These are phyloP conservation scores for Scutellaria minor DNA, from an alignment of 257 asterid species.

Conservation along the genomic window DNA sequence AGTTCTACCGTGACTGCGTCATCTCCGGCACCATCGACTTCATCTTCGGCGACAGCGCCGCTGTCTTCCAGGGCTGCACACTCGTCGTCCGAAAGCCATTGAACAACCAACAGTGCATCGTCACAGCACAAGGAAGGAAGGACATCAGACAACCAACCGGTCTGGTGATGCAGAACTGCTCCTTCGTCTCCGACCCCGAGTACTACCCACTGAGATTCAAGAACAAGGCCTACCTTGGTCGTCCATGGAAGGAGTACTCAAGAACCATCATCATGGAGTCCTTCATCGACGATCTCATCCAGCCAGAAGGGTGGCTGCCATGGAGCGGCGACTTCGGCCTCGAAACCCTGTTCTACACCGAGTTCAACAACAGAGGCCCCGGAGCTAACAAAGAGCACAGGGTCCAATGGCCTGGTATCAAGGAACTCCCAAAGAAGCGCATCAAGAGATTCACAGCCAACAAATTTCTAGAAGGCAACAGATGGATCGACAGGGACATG, in stretches of 20 bases:
- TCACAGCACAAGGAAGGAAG: conserved; percentile 86
- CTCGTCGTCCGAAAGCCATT: conserved; percentile 66
- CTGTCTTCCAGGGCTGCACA: conserved; percentile 77
- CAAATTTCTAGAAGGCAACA: conserved; percentile 49
- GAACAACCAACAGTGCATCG: conserved; percentile 64
- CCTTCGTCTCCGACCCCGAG: conserved; percentile 56
- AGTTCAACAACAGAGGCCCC: conserved; percentile 76
- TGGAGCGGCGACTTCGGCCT: conserved; percentile 63
- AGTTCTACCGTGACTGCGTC: conserved; percentile 65
- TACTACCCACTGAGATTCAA: conserved; percentile 42
- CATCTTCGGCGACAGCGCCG: conserved; percentile 79
- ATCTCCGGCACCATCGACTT: conserved; percentile 90
- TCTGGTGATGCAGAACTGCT: conserved; percentile 70
- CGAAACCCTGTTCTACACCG: conserved; percentile 61
- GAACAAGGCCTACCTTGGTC: conserved; percentile 61
- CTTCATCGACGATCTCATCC: conserved; percentile 60
- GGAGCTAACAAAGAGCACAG: conserved; percentile 54
- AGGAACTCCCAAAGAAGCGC: conserved; percentile 59
- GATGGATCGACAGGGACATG: conserved; percentile 49
- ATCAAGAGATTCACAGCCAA: conserved; percentile 56
- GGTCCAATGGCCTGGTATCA: conserved; percentile 65
- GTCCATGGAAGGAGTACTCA: conserved; percentile 87
- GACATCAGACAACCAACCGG: conserved; percentile 80
- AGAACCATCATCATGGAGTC: conserved; percentile 80
- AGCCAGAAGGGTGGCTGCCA: conserved; percentile 73